phyloP scores from a whole-genome alignment of 2,329 filamentous ascomycete genomes.

The Aspergillus sp. region DNA sequence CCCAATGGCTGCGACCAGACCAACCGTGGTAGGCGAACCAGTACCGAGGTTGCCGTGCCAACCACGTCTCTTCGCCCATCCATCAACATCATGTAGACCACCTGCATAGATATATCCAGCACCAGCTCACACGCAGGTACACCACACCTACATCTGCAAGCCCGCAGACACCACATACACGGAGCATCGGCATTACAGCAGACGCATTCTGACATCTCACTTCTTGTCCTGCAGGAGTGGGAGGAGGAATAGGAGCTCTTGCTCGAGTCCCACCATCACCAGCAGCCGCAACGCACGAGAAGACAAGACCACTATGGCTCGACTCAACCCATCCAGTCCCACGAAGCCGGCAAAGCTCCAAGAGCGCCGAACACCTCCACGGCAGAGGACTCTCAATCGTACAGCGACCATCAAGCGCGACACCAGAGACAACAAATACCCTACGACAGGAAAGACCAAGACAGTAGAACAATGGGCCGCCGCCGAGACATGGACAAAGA shows the following conservation, averaged over 20 bases:
- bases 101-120: too few relatives aligned
- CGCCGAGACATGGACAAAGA: slow-evolving; percentile 12
- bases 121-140: slow-evolving; percentile 3
- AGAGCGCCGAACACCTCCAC: background rate
- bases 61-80: background rate
- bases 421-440: background rate
- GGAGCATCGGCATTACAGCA: background rate
- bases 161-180: background rate
- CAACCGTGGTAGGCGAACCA: background rate
- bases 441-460: slow-evolving; percentile 5
- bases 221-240: background rate
- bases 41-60: slow-evolving; percentile 3
- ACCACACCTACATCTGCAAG: background rate
- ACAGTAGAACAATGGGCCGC: slow-evolving; percentile 14
- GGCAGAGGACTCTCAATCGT: background rate
- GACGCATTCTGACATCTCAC: slow-evolving; percentile 1
- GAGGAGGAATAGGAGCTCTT: background rate
- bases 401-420: slow-evolving; percentile 5
- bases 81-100: background rate
- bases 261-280: too few relatives aligned
- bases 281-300: background rate
- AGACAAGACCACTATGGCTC: slow-evolving; percentile 23
- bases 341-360: slow-evolving; percentile 13
- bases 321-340: slow-evolving; percentile 29
- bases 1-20: background rate